Evolutionary conservation across 2,329 filamentous ascomycete genomes (phyloP), one percentile per base, ranked within the genome.

Genomic region (Aspergillus novoparasiticus): DNA sequence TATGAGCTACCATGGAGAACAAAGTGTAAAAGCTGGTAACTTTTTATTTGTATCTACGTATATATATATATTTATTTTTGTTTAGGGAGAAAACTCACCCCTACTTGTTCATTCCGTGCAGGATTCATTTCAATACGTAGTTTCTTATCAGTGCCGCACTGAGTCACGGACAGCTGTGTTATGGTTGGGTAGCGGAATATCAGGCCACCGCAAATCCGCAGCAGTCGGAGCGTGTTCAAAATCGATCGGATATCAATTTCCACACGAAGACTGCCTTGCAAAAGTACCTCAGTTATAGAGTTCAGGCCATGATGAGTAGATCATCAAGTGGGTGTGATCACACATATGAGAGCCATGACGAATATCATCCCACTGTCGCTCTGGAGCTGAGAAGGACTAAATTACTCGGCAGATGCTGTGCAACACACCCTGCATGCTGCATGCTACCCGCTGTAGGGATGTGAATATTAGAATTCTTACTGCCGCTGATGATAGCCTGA

Each of bases 181-280:
- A 34, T 36, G 51, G 51, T 55, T n/a, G 32, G 51, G n/a, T 39
- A 55, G 51, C 51, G 30, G 36, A 19, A 55, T 36, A 55, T 55
- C 51, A 55, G 21, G 51, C 51, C 51, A 55, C 51, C 51, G 21
- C 32, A 39, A 36, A 36, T 55, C 6, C 23, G 28, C 51, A 16
- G 51, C 34, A 55, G 51, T 19, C 11, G 30, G 23, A 36, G 51
- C 30, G 51, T 54, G 51, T 54, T 54, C 19, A 36, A 21, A 26
- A 26, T 39, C 26, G n/a, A 26, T 39, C 51, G 51, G 51, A 55
- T 39, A 55, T 55, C 32, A 39, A 36, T 9, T 39, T 55, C 32
- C 32, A 55, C 11, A 36, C 9, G 16, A 41, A 39, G 21, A 55
- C 5, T 36, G 4, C n/a, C 19, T 32, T 26, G 51, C 51, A 55